A percentile compares a stretch with the other conserved stretches of the same genome.
These are phyloP conservation scores for Cokeromyces recurvatus DNA, from an alignment of 371 early-diverging fungal species.

Conservation along the genomic window DNA sequence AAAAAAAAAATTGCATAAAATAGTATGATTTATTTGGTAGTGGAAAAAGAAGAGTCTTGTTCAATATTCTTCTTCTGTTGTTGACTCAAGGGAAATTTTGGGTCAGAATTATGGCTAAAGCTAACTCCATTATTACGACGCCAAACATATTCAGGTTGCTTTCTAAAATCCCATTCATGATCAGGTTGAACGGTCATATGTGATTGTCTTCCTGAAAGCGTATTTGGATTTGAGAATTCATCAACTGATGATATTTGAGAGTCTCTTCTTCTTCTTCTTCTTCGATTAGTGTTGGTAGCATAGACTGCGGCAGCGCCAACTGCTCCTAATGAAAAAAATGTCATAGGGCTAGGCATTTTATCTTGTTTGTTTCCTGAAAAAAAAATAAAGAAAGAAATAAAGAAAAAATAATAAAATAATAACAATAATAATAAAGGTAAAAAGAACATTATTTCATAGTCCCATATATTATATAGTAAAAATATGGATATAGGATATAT, in stretches of 20 bases:
- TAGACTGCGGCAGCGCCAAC: slow-evolving; percentile 37
- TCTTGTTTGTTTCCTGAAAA: background rate
- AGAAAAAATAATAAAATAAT: too few relatives aligned
- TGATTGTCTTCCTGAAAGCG: slow-evolving; percentile 32
- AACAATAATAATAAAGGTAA: too few relatives aligned
- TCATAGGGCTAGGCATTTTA: slow-evolving; percentile 38
- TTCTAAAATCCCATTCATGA: slow-evolving; percentile 24
- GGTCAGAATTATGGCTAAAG: slow-evolving; percentile 39
- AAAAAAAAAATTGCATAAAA: too few relatives aligned
- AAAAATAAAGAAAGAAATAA: too few relatives aligned
- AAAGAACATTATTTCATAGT: too few relatives aligned
- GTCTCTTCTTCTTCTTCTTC: slow-evolving; percentile 26
- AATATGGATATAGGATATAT: too few relatives aligned
- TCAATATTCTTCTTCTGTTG: slow-evolving; percentile 1
- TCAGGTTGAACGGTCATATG: slow-evolving; percentile 22
- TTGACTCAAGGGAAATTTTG: slow-evolving; percentile 22
- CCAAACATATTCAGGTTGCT: slow-evolving; percentile 40
- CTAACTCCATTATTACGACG: slow-evolving; percentile 39
- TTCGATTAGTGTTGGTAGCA: too few relatives aligned
- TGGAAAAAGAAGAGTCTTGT: slow-evolving; percentile 2
- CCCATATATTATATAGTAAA: too few relatives aligned
- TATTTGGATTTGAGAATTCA: slow-evolving; percentile 14
- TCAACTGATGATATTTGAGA: slow-evolving; percentile 8
- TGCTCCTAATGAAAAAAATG: slow-evolving; percentile 40
- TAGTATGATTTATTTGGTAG: too few relatives aligned